Base-by-base conservation (phyloP, 495 filamentous ascomycete species). In the Tuber microsphaerosporum region DNA sequence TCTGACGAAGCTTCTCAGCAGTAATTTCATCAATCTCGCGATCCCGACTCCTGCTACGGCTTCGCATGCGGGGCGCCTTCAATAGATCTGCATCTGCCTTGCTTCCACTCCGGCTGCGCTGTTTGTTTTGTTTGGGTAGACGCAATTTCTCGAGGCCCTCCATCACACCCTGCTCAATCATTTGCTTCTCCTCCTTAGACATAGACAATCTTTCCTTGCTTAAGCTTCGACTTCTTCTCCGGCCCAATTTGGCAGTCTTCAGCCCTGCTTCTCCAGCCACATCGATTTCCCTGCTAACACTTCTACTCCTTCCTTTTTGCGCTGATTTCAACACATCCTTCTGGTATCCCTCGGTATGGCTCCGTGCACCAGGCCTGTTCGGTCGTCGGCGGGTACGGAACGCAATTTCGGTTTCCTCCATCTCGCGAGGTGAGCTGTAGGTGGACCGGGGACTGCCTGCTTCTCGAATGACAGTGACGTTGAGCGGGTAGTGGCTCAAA, bases 131-230 rank as follows among this genome's bases (percentile, higher is more conserved):
- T 61, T 82, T 85, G 39, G 83, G 80, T 73, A 82, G 82, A 43
- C 82, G 82, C 20, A 82, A 61, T 65, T 81, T 78, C 69, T 80
- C 81, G 37, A 88, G 77, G 76, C 84, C 82, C 31, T 84, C 83
- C 48, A 81, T 85, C 46, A 85, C 86, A 37, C 89, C 84, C 76
- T 92, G 92, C 83, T 93, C 90, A 34, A 83, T 83, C 75, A 90
- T 89, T n/a, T 89, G 91, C 74, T 89, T 91, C 34, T 89, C 90
- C 51, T 89, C 90, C 80, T 92, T 88, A 37, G 89, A 89, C 43
- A 85, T 81, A 39, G 75, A 74, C 70, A 93, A 88, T 42, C 92
- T 87, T 78, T 94, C 92, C 75, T 87, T 87, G 81, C 92, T 94
- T 65, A 92, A 83, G 82, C 92, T 94, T 79, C 92, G 87, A 82